phyloP scores from a whole-genome alignment of 2,329 filamentous ascomycete genomes.

The Ophiosphaerella korrae region DNA sequence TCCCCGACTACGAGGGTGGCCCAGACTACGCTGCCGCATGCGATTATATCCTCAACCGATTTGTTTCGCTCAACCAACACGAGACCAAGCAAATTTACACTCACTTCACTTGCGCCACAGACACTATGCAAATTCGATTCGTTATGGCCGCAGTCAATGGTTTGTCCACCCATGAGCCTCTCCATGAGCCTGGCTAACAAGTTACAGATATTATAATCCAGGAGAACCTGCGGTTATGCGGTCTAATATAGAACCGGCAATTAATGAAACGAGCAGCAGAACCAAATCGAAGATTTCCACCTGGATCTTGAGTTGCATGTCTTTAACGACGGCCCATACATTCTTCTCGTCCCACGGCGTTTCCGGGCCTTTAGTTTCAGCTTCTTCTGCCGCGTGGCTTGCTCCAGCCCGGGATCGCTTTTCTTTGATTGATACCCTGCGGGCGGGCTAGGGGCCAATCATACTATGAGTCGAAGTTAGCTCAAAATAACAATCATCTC shows the following conservation, averaged over 20 bases:
- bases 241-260: slow-evolving; percentile 71
- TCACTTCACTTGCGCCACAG: slow-evolving; percentile 97
- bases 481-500: background rate
- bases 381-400: slow-evolving; percentile 38
- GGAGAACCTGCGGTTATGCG: slow-evolving; percentile 96
- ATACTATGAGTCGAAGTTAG: background rate
- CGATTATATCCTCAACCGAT: slow-evolving; percentile 98
- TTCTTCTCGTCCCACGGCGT: slow-evolving; percentile 42
- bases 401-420: slow-evolving; percentile 36
- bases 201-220: slow-evolving; percentile 95
- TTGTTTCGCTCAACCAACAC: slow-evolving; percentile 97
- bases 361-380: slow-evolving; percentile 45
- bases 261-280: slow-evolving; percentile 48
- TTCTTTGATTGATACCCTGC: slow-evolving; percentile 46
- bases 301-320: slow-evolving; percentile 45
- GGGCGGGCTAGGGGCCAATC: slow-evolving; percentile 30
- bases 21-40: slow-evolving; percentile 95
- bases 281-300: slow-evolving; percentile 33
- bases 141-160: slow-evolving; percentile 99
- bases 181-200: slow-evolving; percentile 49
- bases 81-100: slow-evolving; percentile 99
- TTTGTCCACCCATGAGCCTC: slow-evolving; percentile 53
- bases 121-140: slow-evolving; percentile 98
- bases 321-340: slow-evolving; percentile 36
- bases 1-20: slow-evolving; percentile 80